Evolutionary conservation across 2,329 filamentous ascomycete genomes (phyloP).

Genomic region (Aureobasidium zeae): DNA sequence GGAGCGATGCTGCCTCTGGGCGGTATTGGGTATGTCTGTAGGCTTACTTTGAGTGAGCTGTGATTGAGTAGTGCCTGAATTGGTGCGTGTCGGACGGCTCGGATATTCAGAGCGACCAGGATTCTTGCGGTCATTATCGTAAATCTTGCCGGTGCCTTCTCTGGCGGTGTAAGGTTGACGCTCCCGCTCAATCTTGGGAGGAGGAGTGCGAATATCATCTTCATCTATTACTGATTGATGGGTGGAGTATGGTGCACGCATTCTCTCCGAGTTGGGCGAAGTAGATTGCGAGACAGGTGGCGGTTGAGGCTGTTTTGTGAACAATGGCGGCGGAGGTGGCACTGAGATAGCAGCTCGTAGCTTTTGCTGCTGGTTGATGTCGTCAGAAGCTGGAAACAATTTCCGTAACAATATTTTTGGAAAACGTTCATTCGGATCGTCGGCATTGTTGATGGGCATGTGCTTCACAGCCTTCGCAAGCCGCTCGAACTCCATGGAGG

Average conservation of each 20-base stretch:
- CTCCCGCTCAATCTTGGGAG: constrained; percentile 53
- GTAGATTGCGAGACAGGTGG: background rate
- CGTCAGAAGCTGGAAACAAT: constrained; percentile 55
- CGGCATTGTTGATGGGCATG: constrained; percentile 60
- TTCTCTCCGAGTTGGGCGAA: constrained; percentile 29
- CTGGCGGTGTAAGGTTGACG: constrained; percentile 54
- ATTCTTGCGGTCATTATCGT: constrained; percentile 33
- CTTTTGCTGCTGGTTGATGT: constrained; percentile 49
- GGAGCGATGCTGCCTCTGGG: constrained; percentile 16
- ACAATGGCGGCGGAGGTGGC: constrained; percentile 26
- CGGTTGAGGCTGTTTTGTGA: constrained; percentile 6
- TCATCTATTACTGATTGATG: constrained; percentile 27
- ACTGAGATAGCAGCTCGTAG: constrained; percentile 51
- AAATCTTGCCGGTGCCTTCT: constrained; percentile 50
- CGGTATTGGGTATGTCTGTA: constrained; percentile 14
- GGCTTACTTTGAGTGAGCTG: constrained; percentile 10
- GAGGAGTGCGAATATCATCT: constrained; percentile 31
- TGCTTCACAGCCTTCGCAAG: constrained; percentile 58
- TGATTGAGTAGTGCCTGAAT: constrained; percentile 15
- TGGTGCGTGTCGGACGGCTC: constrained; percentile 14
- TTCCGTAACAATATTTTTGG: constrained; percentile 69
- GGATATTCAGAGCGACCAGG: constrained; percentile 6
- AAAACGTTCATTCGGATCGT: constrained; percentile 59
- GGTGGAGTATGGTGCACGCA: constrained; percentile 33
- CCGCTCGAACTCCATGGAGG: constrained; percentile 63